Conservation (phyloP, 2,329 filamentous ascomycete species). For the Hypoxylon sp. region DNA sequence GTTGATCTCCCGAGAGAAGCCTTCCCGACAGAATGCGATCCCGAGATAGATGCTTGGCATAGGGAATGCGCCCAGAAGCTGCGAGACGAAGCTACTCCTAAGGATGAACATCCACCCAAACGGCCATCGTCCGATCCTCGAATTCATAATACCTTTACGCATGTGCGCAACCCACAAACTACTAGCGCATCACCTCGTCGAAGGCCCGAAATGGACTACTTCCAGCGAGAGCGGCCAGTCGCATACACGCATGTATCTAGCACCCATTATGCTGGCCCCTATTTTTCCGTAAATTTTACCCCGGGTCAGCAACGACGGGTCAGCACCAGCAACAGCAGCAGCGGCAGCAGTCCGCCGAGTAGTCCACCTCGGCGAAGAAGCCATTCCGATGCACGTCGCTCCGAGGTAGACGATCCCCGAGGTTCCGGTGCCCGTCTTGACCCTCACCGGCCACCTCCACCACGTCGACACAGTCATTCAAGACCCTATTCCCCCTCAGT, state of each 20-base stretch:
- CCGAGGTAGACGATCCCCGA: constrained; percentile 44
- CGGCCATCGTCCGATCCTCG: constrained; percentile 39
- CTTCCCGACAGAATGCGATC: constrained; percentile 77
- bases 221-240: constrained; percentile 49
- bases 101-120: constrained; percentile 45
- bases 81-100: constrained; percentile 64
- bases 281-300: constrained; percentile 34
- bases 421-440: constrained; percentile 33
- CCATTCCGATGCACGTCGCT: constrained; percentile 59
- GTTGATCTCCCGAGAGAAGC: constrained; percentile 65
- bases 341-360: constrained; percentile 51
- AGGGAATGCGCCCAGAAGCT: constrained; percentile 76
- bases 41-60: constrained; percentile 88
- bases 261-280: constrained; percentile 39
- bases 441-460: constrained; percentile 35
- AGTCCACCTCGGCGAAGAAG: constrained; percentile 57
- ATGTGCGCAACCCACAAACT: constrained; percentile 42
- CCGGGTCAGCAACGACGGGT: constrained; percentile 40
- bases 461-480: constrained; percentile 43
- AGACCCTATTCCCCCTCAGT: constrained; percentile 35
- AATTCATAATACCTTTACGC: constrained; percentile 45
- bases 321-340: constrained; percentile 43
- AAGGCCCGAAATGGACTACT: constrained; percentile 49
- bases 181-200: constrained; percentile 34
- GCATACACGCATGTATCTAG: constrained; percentile 42